phyloP scores from a whole-genome alignment of 73 alveolate genomes.

The Diophrys appendiculata region DNA sequence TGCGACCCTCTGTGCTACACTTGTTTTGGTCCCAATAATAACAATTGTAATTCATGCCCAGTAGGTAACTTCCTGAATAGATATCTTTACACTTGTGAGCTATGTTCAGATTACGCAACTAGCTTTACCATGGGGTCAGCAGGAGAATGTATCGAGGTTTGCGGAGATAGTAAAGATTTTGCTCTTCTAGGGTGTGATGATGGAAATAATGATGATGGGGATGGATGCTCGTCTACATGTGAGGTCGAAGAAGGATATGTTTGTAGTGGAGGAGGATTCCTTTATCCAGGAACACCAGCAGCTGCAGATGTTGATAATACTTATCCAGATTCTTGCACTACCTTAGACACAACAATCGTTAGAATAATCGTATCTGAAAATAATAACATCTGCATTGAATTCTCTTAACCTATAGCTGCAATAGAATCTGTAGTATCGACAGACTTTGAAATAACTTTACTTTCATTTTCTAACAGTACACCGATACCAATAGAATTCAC shows the following conservation, averaged over 20 bases:
- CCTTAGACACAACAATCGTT: constrained; percentile 14
- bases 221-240: constrained; percentile 62
- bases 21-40: constrained; percentile 9
- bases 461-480: not conserved
- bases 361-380: constrained; percentile 3
- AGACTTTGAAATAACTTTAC: not conserved
- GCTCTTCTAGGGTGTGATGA: constrained; percentile 60
- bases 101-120: not conserved
- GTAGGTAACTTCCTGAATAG: constrained; percentile 19
- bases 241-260: constrained; percentile 60
- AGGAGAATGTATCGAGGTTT: constrained; percentile 43
- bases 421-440: not conserved
- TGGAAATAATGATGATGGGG: constrained; percentile 62
- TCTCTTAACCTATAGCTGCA: not conserved
- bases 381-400: constrained; percentile 22
- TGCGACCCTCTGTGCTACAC: constrained; percentile 41
- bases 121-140: not conserved
- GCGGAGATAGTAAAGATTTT: constrained; percentile 44
- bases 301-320: too few species aligned
- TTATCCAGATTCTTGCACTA: constrained; percentile 23
- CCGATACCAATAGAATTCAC: not conserved
- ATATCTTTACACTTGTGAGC: not conserved
- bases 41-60: constrained; percentile 26
- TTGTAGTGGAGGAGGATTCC: constrained; percentile 40
- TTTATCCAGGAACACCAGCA: not conserved